Base-by-base conservation (phyloP, 352 stramenopile species). In the Pythium guiyangense region DNA sequence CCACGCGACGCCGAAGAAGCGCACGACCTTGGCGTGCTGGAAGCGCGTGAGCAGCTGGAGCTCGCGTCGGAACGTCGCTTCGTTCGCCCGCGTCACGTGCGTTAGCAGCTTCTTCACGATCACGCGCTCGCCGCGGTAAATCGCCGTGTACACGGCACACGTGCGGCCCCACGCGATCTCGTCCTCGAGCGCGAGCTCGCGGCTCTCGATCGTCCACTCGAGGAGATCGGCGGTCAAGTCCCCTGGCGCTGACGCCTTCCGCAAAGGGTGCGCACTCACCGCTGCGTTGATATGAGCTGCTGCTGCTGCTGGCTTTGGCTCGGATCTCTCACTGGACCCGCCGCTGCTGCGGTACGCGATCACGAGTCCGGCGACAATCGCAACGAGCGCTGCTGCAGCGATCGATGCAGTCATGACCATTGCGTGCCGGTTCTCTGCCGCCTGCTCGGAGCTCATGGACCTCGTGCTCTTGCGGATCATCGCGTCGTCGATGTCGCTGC, bases 1-100 rank as follows among this genome's bases (percentile, higher is more conserved):
- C 61, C 61, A 73, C 49, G 62, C 47, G 15, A 69, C 40, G 10
- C 65, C 62, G 29, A 59, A 39, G 26, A 73, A 66, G 10, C 31
- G 48, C 12, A 73, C 57, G 48, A 73, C 56, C 42, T 67, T 63
- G 20, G 48, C 51, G 34, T 73, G 62, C 37, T 59, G 42, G 15
- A 73, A 57, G 39, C 51, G 47, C 15, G 62, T 40, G n/a, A 62
- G 56, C n/a, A 70, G 22, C 18, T 26, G 27, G 31, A 69, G 44
- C 22, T 69, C 61, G 6, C 62, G 49, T 26, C 68, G 31, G 43
- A 71, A 71, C 20, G 34, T 49, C 11, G 20, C 3, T 25, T 63
- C 57, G 39, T 45, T 18, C 14, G 39, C 39, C 11, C 18, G 39
- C 3, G 39, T 35, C 39, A 35, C 31, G 17, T 29, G 47, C 3